Evolutionary conservation across 2,329 filamentous ascomycete genomes (phyloP).

Genomic region (Fusarium succisae): DNA sequence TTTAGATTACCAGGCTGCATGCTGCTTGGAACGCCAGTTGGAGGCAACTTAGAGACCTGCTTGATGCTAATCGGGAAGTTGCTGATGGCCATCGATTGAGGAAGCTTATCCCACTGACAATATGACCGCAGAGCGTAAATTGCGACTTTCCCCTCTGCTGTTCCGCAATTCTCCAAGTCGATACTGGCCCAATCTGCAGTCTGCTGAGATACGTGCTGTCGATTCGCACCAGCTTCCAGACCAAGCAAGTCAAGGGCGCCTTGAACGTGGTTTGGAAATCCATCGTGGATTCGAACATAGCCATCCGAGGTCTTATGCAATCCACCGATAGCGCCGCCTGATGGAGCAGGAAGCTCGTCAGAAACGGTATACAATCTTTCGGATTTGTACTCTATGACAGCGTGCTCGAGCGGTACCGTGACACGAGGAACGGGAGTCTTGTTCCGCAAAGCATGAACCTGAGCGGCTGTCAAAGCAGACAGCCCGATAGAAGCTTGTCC

Average conservation of each 20-base stretch:
- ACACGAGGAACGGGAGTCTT: constrained; percentile 46
- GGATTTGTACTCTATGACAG: constrained; percentile 62
- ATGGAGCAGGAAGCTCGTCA: constrained; percentile 44
- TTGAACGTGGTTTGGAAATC: constrained; percentile 59
- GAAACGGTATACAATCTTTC: constrained; percentile 59
- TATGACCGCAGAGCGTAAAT: constrained; percentile 61
- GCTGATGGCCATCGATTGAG: constrained; percentile 55
- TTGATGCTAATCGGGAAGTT: constrained; percentile 58
- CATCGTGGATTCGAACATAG: constrained; percentile 64
- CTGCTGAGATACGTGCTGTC: constrained; percentile 51
- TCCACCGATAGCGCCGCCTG: constrained; percentile 59
- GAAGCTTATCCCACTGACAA: constrained; percentile 59
- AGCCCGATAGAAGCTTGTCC: constrained; percentile 62
- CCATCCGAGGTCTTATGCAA: constrained; percentile 61
- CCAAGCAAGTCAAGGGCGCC: constrained; percentile 56
- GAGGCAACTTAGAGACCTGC: constrained; percentile 42
- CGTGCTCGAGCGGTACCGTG: constrained; percentile 56
- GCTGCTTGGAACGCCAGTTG: background rate
- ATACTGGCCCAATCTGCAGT: constrained; percentile 53
- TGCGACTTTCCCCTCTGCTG: constrained; percentile 51
- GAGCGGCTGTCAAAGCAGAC: constrained; percentile 59
- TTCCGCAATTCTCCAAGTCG: constrained; percentile 59
- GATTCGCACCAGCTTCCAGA: constrained; percentile 44
- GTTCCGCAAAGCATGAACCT: constrained; percentile 52
- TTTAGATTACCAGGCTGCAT: background rate